phyloP scores from a whole-genome alignment of 2,329 filamentous ascomycete genomes.

The Aspergillus sp. region DNA sequence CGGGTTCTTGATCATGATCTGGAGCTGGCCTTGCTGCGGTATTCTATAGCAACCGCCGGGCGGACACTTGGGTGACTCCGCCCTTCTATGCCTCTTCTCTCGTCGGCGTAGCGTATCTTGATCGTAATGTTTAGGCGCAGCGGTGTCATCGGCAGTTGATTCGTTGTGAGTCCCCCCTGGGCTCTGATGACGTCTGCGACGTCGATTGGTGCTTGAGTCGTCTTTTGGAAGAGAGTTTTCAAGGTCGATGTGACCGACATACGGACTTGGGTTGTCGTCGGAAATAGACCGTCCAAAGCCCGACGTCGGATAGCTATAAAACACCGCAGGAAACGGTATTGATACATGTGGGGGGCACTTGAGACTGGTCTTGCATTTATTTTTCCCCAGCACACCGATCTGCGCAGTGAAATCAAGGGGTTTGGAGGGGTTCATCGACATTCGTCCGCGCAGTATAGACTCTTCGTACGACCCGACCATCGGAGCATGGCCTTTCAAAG shows the following conservation, averaged over 20 bases:
- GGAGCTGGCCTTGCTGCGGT: conserved; percentile 84
- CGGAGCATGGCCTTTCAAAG: conserved; percentile 76
- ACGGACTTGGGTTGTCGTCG: conserved; percentile 87
- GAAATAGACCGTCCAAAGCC: conserved; percentile 54
- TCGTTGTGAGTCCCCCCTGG: conserved; percentile 10
- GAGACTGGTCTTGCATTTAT: conserved; percentile 77
- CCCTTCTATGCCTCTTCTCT: conserved; percentile 54
- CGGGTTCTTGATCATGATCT: conserved; percentile 96
- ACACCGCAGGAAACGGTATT: conserved; percentile 85
- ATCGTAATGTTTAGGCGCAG: conserved; percentile 8
- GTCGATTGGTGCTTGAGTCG: conserved; percentile 29
- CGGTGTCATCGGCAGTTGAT: conserved; percentile 5
- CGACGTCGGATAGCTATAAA: conserved; percentile 79
- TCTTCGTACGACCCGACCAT: conserved; percentile 99
- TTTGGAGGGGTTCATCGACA: conserved; percentile 92
- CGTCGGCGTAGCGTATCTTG: conserved; percentile 36
- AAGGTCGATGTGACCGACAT: conserved; percentile 86
- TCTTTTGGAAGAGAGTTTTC: conserved; percentile 63
- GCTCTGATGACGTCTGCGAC: conserved; percentile 33
- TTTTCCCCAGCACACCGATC: conserved; percentile 84
- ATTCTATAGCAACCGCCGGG: conserved; percentile 89
- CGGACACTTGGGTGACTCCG: conserved; percentile 56
- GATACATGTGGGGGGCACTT: conserved; percentile 85
- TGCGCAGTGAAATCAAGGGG: conserved; percentile 89
- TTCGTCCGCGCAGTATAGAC: conserved; percentile 85